Evolutionary conservation across 1,139 yeast species (phyloP), one percentile per base, ranked within the genome.

Genomic region (Blastobotrys persicus): DNA sequence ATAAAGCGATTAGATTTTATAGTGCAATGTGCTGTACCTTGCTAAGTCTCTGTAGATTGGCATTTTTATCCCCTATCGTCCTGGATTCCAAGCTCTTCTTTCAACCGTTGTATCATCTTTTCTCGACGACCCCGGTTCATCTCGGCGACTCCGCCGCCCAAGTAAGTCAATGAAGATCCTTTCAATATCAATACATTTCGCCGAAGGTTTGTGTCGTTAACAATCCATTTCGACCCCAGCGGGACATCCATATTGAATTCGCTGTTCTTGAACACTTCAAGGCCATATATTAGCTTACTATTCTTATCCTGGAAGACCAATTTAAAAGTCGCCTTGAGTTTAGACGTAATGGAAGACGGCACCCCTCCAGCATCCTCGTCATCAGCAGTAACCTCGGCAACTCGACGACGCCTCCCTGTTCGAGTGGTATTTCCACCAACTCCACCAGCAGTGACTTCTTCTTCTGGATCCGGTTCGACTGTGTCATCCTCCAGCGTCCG

Each of bases 231-330:
- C 7, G 58, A 45, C 2, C 64, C 64, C 7, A 59, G 46, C 13
- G 50, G 53, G 2, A 51, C 49, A 18, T 49, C 46, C 55, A 34
- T 50, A 32, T 48, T 47, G 16, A 56, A 48, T 35, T 33, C 54
- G 4, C 55, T 48, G 14, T 59, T 38, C n/a, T 44, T 44, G 32
- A 55, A 51, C n/a, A 52, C 43, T 44, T 60, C 64, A 16, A 62
- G 44, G 13, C 63, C 67, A 43, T 59, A 64, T 34, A 55, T 55
- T 35, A 51, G 39, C n/a, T 50, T 50, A 4, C 62, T 60, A 5
- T 49, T 48, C 12, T 49, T 31, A 39, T 63, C 67, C 40, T 61
- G 62, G 4, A 63, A 45, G 4, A 56, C 47, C 33, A 63, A 47
- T 44, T 55, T 61, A 47, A 53, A 55, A 4, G 55, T 48, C 2